phyloP scores from a whole-genome alignment of 495 filamentous ascomycete species.

The Talaromyces stipitatus region DNA sequence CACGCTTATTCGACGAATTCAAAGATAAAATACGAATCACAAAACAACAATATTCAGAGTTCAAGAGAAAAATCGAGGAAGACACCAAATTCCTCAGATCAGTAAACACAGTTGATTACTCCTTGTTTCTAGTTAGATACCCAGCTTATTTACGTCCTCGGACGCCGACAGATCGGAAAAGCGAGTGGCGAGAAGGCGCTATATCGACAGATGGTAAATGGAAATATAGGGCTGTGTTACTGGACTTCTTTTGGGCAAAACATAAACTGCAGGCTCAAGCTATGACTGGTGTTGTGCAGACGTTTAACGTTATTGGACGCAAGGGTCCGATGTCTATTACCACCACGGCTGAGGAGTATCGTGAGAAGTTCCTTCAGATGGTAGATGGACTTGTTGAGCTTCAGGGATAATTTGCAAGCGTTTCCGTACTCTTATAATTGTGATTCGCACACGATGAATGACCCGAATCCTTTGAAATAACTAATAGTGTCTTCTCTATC shows the following conservation, averaged over 20 bases:
- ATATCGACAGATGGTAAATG: constrained; percentile 51
- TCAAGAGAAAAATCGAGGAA: constrained; percentile 39
- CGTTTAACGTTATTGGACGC: constrained; percentile 49
- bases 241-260: constrained; percentile 69
- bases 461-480: background rate
- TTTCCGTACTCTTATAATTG: background rate
- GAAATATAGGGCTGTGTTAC: constrained; percentile 51
- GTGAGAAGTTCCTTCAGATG: constrained; percentile 57
- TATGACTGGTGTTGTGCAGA: constrained; percentile 52
- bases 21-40: constrained; percentile 54
- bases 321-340: constrained; percentile 66
- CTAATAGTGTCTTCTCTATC: background rate
- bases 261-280: constrained; percentile 54
- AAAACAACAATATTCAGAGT: constrained; percentile 37
- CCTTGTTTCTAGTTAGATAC: constrained; percentile 55
- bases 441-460: background rate
- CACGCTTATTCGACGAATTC: constrained; percentile 54
- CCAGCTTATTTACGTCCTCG: constrained; percentile 25
- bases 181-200: constrained; percentile 50
- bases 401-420: constrained; percentile 12
- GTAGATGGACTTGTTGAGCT: constrained; percentile 48
- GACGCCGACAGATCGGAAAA: constrained; percentile 37
- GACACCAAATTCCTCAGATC: constrained; percentile 54
- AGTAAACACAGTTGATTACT: constrained; percentile 62
- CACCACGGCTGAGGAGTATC: constrained; percentile 57